These are phyloP conservation scores for Pestalotiopsis fici DNA, from an alignment of 2,329 filamentous ascomycete genomes.

Conservation along the genomic window DNA sequence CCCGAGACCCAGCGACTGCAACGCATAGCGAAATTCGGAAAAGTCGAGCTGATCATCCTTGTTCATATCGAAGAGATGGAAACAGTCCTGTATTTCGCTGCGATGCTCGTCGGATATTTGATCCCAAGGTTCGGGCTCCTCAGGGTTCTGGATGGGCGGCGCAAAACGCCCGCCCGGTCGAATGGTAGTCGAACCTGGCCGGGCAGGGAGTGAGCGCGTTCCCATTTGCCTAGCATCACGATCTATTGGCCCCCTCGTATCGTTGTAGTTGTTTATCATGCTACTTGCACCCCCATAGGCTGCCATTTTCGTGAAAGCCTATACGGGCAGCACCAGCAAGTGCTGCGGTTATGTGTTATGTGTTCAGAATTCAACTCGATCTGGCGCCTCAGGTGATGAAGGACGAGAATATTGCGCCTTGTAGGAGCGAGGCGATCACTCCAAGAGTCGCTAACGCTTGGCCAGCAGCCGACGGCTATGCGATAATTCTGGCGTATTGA, in stretches of 20 bases:
- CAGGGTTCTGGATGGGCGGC: slow-evolving; percentile 28
- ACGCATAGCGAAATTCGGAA: slow-evolving; percentile 95
- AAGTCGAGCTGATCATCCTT: slow-evolving; percentile 94
- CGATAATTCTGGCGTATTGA: neutral
- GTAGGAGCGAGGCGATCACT: neutral
- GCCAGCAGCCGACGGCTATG: neutral
- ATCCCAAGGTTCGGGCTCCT: slow-evolving; percentile 31
- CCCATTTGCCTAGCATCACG: slow-evolving; percentile 11
- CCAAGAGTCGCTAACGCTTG: neutral
- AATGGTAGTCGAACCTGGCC: slow-evolving; percentile 16
- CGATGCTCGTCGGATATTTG: slow-evolving; percentile 83
- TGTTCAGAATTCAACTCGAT: neutral
- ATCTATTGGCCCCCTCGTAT: slow-evolving; percentile 1
- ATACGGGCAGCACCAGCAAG: slow-evolving; percentile 13
- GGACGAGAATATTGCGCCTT: neutral
- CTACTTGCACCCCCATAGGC: slow-evolving; percentile 30
- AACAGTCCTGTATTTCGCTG: slow-evolving; percentile 57
- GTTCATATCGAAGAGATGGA: slow-evolving; percentile 90
- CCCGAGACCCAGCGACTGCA: slow-evolving; percentile 87
- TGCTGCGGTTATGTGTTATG: neutral
- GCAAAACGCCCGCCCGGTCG: slow-evolving; percentile 29
- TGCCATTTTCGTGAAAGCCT: neutral
- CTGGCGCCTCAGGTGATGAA: neutral
- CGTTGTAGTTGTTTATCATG: slow-evolving; percentile 32
- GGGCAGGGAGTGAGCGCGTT: slow-evolving; percentile 26